Base-by-base conservation (phyloP, 2,329 filamentous ascomycete genomes). In the Aspergillus thermomutatus region DNA sequence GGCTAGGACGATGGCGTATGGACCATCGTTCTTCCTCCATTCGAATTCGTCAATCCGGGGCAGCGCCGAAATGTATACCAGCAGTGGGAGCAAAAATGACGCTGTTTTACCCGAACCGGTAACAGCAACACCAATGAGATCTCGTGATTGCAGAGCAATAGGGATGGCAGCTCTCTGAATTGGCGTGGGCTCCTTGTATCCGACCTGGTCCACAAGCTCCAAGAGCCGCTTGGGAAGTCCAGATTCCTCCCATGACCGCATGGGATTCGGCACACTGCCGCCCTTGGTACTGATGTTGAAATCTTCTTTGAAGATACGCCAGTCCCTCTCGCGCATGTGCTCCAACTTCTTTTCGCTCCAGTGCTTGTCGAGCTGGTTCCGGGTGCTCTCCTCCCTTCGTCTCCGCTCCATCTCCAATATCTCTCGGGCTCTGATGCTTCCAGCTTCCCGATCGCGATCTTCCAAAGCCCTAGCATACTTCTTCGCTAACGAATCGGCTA, bases 251-350 rank as follows among this genome's bases (percentile, higher is more conserved):
- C 94, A 99, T 65, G 82, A 91, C 50, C 94, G 91, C 92, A 99
- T 97, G 0, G 94, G 94, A 67, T 97, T 93, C 0, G 94, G 94
- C 55, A 97, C 91, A 26, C 83, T 83, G 46, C 93, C 93, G 56
- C 94, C 94, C 74, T 96, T 97, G 8, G 92, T 97, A 43, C 88
- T 83, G 71, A 99, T 99, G 66, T 94, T 95, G 78, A 96, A 97
- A 75, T 99, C 92, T 74, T 97, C 94, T 77, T 97, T 99, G 86
- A 99, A 97, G 66, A 99, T 97, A 71, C 94, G 90, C 94, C 94
- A 99, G 75, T 99, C 94, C 72, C 94, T 84, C 77, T 97, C 92
- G 60, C 91, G 90, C 94, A 99, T 99, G 67, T 96, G 90, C 14
- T 90, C 86, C 60, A 97, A 79, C 60, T 83, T 84, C 85, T 99